Evolutionary conservation across 371 early-diverging fungal species (phyloP), one percentile per base, ranked within the genome.

Genomic region (Nematocida minor): DNA sequence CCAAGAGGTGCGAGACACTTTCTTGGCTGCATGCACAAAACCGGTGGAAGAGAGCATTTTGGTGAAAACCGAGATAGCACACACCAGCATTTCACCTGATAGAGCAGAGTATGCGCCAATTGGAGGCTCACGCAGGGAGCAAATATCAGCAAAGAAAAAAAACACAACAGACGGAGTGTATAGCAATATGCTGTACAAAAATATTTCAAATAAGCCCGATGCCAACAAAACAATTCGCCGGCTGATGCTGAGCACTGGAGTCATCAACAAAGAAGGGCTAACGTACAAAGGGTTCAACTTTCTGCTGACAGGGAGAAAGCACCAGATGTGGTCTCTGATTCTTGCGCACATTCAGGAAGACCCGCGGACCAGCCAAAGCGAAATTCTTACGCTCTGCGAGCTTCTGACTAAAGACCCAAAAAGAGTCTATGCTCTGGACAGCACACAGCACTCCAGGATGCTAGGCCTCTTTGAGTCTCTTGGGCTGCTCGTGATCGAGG

Each of bases 241-340:
- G 44, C 70, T 82, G 27, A 71, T 80, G 62, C 69, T 60, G 36
- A 60, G 68, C 25, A 71, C 68, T 6, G 66, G 74, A 1, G 77
- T 83, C 44, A 68, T 82, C 34, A 66, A 32, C 20, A 44, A 66
- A 9, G 42, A 60, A 27, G 69, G 81, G 41, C 83, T 86, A 20
- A 85, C 86, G 4, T 80, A 83, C 69, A 82, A 69, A 60, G 86
- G 86, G 36, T 84, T 86, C 79, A 84, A 84, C 54, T 86, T 86
- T 80, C 69, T 85, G 22, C 79, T 86, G 29, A 78, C 79, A 46
- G 69, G 70, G 20, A 68, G 66, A 42, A 80, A 82, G 44, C 80
- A 82, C 22, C 86, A 86, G 62, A 34, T 81, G 57, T 84, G 85
- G 85, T 54, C 63, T 41, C 67, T 86, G 14, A 54, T 86, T 46